phyloP scores from a whole-genome alignment of 2,329 filamentous ascomycete species.

The Aspergillus sp. region DNA sequence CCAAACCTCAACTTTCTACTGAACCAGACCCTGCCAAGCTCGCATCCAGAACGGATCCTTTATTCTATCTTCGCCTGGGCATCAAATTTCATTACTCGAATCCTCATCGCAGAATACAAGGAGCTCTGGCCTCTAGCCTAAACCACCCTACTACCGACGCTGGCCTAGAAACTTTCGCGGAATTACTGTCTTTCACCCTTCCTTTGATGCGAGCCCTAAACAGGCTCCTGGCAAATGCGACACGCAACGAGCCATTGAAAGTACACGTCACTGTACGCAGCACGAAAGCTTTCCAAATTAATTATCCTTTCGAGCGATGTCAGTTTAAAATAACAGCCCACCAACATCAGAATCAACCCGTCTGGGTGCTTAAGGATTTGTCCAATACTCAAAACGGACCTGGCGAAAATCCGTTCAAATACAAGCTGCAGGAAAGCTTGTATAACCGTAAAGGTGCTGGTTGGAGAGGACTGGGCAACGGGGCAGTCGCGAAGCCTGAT shows the following conservation, averaged over 20 bases:
- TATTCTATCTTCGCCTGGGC: slow-evolving; percentile 30
- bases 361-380: slow-evolving; percentile 39
- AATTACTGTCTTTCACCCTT: slow-evolving; percentile 36
- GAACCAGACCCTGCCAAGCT: slow-evolving; percentile 24
- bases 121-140: slow-evolving; percentile 37
- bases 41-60: slow-evolving; percentile 22
- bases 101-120: slow-evolving; percentile 43
- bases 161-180: slow-evolving; percentile 31
- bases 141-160: slow-evolving; percentile 32
- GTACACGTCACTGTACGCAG: slow-evolving; percentile 37
- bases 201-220: slow-evolving; percentile 41
- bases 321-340: slow-evolving; percentile 33
- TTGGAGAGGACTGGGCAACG: slow-evolving; percentile 42
- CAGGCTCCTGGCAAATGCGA: slow-evolving; percentile 29
- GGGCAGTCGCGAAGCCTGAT: slow-evolving; percentile 34
- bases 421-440: slow-evolving; percentile 31
- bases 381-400: slow-evolving; percentile 17
- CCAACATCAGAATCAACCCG: slow-evolving; percentile 26
- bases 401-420: slow-evolving; percentile 21
- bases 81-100: slow-evolving; percentile 37
- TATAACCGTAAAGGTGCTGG: slow-evolving; percentile 39
- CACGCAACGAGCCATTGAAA: slow-evolving; percentile 22
- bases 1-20: slow-evolving; percentile 18
- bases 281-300: slow-evolving; percentile 36
- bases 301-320: slow-evolving; percentile 34